Evolutionary conservation across 108 stramenopile species (phyloP).

Genomic region (Bacterosira constricta): DNA sequence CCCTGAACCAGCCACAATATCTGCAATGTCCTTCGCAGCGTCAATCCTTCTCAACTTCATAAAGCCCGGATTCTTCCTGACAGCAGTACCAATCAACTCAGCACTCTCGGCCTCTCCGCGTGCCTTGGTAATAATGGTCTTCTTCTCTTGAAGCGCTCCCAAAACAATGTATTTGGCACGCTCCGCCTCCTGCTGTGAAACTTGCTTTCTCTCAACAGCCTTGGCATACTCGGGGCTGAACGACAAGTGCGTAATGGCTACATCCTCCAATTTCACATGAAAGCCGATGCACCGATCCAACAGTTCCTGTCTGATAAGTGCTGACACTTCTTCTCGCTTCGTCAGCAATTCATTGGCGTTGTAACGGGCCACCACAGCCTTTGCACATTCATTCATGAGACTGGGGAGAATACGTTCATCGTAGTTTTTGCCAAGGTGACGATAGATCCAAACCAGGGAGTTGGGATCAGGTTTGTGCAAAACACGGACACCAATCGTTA

Average conservation of each 20-base stretch:
- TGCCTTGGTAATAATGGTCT: slow-evolving; percentile 98
- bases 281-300: slow-evolving; percentile 84
- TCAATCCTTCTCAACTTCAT: slow-evolving; percentile 99
- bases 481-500: slow-evolving; percentile 98
- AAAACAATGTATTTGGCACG: slow-evolving; percentile 98
- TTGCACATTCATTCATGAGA: slow-evolving; percentile 99
- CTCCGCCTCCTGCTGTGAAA: slow-evolving; percentile 99
- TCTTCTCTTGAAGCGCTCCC: slow-evolving; percentile 97
- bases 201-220: slow-evolving; percentile 99
- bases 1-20: slow-evolving; percentile 85
- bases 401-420: slow-evolving; percentile 98
- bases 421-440: slow-evolving; percentile 93
- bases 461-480: slow-evolving; percentile 92
- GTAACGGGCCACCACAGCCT: slow-evolving; percentile 98
- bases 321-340: slow-evolving; percentile 95
- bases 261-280: slow-evolving; percentile 94
- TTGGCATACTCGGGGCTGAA: slow-evolving; percentile 99
- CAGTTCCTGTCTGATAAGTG: slow-evolving; percentile 85
- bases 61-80: slow-evolving; percentile 99
- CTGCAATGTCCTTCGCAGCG: slow-evolving; percentile 98
- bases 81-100: slow-evolving; percentile 95
- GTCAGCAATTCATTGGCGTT: slow-evolving; percentile 99
- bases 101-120: slow-evolving; percentile 99
- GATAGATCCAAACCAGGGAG: slow-evolving; percentile 95
- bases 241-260: slow-evolving; percentile 97